Evolutionary conservation across 441 rosid genomes (phyloP).

Genomic region (Omphalea diandra): DNA sequence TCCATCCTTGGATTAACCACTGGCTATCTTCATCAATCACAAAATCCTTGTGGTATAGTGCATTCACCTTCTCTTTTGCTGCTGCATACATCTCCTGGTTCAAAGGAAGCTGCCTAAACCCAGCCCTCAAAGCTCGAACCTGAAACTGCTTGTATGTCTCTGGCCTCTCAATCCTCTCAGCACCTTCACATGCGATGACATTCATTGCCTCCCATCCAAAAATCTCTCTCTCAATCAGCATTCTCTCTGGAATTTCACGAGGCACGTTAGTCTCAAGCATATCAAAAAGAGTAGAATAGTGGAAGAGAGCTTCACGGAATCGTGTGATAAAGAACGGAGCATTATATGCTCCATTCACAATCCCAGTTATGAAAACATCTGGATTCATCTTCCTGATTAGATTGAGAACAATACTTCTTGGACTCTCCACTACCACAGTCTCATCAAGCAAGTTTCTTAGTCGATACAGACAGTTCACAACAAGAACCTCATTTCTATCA

Average conservation of each 20-base stretch:
- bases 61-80: constrained; percentile 39
- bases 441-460: constrained; percentile 69
- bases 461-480: constrained; percentile 60
- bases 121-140: constrained; percentile 55
- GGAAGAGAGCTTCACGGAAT: constrained; percentile 53
- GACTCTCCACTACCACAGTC: constrained; percentile 64
- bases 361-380: constrained; percentile 49
- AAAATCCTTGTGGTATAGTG: constrained; percentile 43
- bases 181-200: constrained; percentile 58
- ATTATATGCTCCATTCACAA: constrained; percentile 47
- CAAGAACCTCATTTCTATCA: constrained; percentile 54
- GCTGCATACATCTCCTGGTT: constrained; percentile 44
- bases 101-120: constrained; percentile 61
- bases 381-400: constrained; percentile 66
- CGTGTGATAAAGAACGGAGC: constrained; percentile 52
- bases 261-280: constrained; percentile 38
- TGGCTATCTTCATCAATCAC: constrained; percentile 57
- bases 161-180: constrained; percentile 67
- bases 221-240: constrained; percentile 44
- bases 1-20: constrained; percentile 97
- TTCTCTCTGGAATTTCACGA: constrained; percentile 45
- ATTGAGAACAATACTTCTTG: constrained; percentile 60
- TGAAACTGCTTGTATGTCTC: constrained; percentile 93
- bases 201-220: constrained; percentile 44
- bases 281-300: constrained; percentile 53